phyloP scores from a whole-genome alignment of 495 filamentous ascomycete genomes.

The Tuber melanosporum region DNA sequence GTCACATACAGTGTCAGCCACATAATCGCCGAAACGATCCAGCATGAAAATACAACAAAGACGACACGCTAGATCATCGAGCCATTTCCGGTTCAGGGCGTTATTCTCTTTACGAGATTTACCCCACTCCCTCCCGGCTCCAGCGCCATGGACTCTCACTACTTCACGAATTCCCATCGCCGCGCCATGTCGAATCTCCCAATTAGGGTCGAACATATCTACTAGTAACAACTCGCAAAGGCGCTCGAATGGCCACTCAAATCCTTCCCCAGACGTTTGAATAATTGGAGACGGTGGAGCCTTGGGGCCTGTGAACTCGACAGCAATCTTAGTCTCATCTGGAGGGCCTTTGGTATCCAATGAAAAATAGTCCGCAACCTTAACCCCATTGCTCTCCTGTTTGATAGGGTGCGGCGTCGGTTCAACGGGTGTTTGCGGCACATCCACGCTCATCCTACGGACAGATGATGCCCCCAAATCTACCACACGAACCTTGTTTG shows the following conservation, averaged over 20 bases:
- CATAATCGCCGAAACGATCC: conserved; percentile 94
- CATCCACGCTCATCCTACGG: conserved; percentile 58
- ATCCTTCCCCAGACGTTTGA: conserved; percentile 56
- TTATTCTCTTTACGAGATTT: conserved; percentile 70
- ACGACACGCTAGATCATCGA: conserved; percentile 87
- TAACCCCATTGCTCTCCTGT: conserved; percentile 51
- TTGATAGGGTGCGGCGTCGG: conserved; percentile 67
- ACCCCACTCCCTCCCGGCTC: conserved; percentile 72
- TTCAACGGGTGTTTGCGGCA: conserved; percentile 44
- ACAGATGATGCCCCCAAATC: conserved; percentile 59
- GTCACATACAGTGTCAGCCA: conserved; percentile 69
- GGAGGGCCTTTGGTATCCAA: conserved; percentile 67
- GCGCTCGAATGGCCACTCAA: conserved; percentile 90
- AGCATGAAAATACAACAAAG: conserved; percentile 94
- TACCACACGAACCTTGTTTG: conserved; percentile 79
- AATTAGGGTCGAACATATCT: conserved; percentile 86
- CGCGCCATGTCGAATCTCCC: conserved; percentile 96
- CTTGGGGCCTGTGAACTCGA: conserved; percentile 82
- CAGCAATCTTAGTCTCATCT: conserved; percentile 85
- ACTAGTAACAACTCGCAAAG: conserved; percentile 88
- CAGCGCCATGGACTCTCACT: conserved; percentile 80
- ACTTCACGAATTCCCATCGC: conserved; percentile 93
- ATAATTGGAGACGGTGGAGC: conserved; percentile 56
- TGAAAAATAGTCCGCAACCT: conserved; percentile 72
- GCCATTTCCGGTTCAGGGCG: conserved; percentile 68